phyloP scores from a whole-genome alignment of 225 moss, liverwort and hornwort species.

The Pleurozium schreberi region DNA sequence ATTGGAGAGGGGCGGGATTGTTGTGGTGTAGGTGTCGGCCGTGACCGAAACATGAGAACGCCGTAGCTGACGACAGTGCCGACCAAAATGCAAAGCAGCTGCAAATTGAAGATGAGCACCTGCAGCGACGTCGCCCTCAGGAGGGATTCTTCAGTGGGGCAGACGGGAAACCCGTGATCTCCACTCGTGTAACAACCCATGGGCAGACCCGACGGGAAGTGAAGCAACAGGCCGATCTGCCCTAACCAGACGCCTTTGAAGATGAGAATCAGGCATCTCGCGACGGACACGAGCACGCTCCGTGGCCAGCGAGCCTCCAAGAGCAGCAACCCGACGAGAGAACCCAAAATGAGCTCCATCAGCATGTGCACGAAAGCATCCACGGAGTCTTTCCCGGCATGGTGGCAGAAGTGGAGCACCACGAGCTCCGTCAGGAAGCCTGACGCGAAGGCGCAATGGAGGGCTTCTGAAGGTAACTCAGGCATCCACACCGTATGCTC shows the following conservation, averaged over 20 bases:
- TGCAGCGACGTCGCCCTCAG: not conserved
- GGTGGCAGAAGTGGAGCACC: slow-evolving; percentile 61
- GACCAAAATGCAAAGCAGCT: not conserved
- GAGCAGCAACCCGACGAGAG: slow-evolving; percentile 37
- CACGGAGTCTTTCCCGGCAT: slow-evolving; percentile 8
- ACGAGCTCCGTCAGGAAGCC: slow-evolving; percentile 55
- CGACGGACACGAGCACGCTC: slow-evolving; percentile 34
- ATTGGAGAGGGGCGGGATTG: not conserved
- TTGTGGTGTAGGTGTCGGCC: not conserved
- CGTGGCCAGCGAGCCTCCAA: slow-evolving; percentile 29
- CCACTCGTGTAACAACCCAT: not conserved
- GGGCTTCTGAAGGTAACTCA: slow-evolving; percentile 22
- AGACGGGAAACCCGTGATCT: not conserved
- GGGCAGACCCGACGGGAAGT: not conserved
- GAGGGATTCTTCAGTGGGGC: not conserved
- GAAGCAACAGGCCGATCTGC: not conserved
- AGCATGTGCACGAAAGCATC: slow-evolving; percentile 59
- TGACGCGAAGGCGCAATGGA: slow-evolving; percentile 44
- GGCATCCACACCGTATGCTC: not conserved
- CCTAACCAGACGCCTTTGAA: not conserved
- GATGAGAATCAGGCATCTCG: slow-evolving; percentile 17
- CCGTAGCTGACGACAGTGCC: not conserved
- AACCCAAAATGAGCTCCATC: slow-evolving; percentile 44
- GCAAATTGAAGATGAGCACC: not conserved
- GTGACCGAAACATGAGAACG: not conserved